Base-by-base conservation (phyloP, 2,329 filamentous ascomycete genomes). In the Pseudogymnoascus pannorum region DNA sequence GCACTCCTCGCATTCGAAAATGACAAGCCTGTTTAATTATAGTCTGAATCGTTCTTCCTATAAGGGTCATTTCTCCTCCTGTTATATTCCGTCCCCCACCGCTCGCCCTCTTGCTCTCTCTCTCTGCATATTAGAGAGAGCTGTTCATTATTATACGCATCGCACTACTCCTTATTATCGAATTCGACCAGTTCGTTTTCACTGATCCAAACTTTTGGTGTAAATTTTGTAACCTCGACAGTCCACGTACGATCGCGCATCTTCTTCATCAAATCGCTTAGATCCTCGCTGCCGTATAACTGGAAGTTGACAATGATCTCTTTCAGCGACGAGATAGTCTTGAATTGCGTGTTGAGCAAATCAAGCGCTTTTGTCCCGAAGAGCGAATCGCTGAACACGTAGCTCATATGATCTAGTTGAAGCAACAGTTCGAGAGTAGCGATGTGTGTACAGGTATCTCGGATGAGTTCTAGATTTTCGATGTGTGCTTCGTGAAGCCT, bases 11-110 rank as follows among this genome's bases (percentile, higher is more conserved):
- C 59, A 60, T 20, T 63, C 58, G 31, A 61, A 60, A 33, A n/a
- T n/a, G n/a, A n/a, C n/a, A n/a, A 31, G 29, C 11, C 29, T 8
- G 29, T 65, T 65, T 59, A 65, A 62, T 65, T 48, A 33, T 65
- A 65, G 36, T 65, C 62, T 26, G 64, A 65, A 62, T 65, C 62
- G 38, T 64, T 65, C 64, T 65, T 65, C 60, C 62, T 62, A 31
- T 65, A 65, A 12, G 63, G 64, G 58, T 65, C 64, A 59, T 33
- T 57, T 65, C 64, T 64, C 51, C 64, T 65, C 51, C 33, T 5
- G 33, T 61, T 61, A 65, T 65, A 65, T 61, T 64, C 64, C 58
- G 64, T 60, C 38, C n/a, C 5, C 64, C 62, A 64, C 61, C 8
- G 33, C 58, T 59, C 36, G 2, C 57, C 57, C 61, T 64, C 63